Percentiles rank a stretch among this genome's conserved stretches.
Evolutionary conservation across 768 basidiomycete species (phyloP).

Genomic region (Tricholoma matsutake): DNA sequence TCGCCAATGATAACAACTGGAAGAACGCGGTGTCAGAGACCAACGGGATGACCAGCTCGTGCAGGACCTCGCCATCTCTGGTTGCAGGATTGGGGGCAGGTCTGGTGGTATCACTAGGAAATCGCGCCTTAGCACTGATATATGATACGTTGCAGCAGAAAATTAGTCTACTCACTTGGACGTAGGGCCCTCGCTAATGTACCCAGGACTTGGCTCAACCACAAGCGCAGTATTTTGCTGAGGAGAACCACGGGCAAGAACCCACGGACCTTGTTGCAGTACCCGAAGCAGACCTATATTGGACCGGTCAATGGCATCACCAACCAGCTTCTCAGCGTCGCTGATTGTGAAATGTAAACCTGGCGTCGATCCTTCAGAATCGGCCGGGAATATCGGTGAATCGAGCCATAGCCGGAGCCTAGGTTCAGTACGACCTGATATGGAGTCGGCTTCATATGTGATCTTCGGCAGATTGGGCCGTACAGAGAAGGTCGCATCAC

Average conservation of each 20-base stretch:
- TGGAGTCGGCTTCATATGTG: constrained; percentile 54
- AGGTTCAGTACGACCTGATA: constrained; percentile 50
- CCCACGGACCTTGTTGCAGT: constrained; percentile 16
- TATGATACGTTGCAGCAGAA: background rate
- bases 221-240: background rate
- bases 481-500: too few species aligned
- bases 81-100: background rate
- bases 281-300: constrained; percentile 22
- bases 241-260: background rate
- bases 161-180: constrained; percentile 7
- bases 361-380: constrained; percentile 10
- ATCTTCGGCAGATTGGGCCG: constrained; percentile 27
- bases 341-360: background rate
- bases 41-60: constrained; percentile 74
- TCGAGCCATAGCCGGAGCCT: constrained; percentile 52
- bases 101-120: background rate
- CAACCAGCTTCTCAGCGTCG: constrained; percentile 13
- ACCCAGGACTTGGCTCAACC: background rate
- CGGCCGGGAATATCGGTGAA: constrained; percentile 12
- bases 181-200: constrained; percentile 3
- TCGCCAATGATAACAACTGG: constrained; percentile 58
- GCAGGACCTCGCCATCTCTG: background rate
- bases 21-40: constrained; percentile 82
- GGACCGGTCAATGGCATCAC: background rate
- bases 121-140: background rate